Base-by-base conservation (phyloP, 2,329 filamentous ascomycete species). In the Sporothrix brunneoviolacea region DNA sequence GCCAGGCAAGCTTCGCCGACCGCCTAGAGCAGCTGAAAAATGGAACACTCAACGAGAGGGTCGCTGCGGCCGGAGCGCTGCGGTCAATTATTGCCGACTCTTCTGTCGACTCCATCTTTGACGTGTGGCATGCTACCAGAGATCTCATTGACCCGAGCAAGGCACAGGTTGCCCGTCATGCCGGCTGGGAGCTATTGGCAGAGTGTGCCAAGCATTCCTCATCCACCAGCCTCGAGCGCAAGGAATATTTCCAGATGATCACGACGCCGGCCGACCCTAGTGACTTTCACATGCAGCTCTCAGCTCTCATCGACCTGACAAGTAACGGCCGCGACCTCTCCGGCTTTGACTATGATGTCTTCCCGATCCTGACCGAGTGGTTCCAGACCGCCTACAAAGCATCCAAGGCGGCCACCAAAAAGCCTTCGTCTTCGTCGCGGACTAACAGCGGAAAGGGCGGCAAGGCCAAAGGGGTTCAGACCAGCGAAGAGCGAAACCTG, bases 221-320 rank as follows among this genome's bases (percentile, higher is more conserved):
- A 6, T 79, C 80, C 6, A 83, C 80, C n/a, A 80, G 83, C 56
- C 72, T 84, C 27, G 83, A 86, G 63, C 76, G 83, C 42, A 74
- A 76, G 55, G 79, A 82, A 55, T 84, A 81, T 59, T 87, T 85
- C 58, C 72, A 77, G 56, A 80, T 81, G 0, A 68, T 87, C 30
- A 76, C 79, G 12, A 72, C 72, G 7, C 67, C 73, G 9, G 75
- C 75, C 24, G 72, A 76, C 54, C 70, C 75, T 1, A 79, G 84
- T 33, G 83, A 86, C 61, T 85, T 85, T 56, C 74, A 82, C 60
- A 65, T 84, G 5, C 83, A 85, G 62, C 74, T 86, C n/a, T 73
- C 73, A 27, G 77, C 82, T 15, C 69, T 86, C 18, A 71, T 79
- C 27, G 77, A 83, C 48, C 68, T 86, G 50, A 82, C 81, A 2